Conservation (phyloP, 2,329 filamentous ascomycete genomes). For the Botrytis pseudocinerea region DNA sequence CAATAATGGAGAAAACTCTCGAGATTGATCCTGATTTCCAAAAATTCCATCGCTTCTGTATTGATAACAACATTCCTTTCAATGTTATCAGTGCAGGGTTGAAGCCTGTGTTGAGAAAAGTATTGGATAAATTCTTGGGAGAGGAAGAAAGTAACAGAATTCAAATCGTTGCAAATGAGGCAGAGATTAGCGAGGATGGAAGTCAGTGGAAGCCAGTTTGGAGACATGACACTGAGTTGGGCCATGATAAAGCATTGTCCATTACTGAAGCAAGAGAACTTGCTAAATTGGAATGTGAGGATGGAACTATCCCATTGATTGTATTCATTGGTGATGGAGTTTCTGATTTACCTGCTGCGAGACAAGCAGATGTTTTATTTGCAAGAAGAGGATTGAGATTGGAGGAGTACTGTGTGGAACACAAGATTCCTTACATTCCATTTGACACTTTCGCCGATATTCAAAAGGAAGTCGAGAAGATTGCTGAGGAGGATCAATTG, state of each 20-base stretch:
- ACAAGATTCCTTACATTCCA: constrained; percentile 59
- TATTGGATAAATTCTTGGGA: constrained; percentile 65
- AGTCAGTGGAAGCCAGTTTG: constrained; percentile 65
- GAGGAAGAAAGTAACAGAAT: constrained; percentile 50
- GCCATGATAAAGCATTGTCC: constrained; percentile 67
- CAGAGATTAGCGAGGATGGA: constrained; percentile 58
- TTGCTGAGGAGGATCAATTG: constrained; percentile 59
- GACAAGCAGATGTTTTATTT: constrained; percentile 67
- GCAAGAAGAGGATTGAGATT: constrained; percentile 63
- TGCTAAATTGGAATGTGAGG: constrained; percentile 55
- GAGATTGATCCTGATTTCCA: constrained; percentile 65
- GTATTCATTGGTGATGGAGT: constrained; percentile 71
- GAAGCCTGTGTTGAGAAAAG: constrained; percentile 61
- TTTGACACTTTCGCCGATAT: constrained; percentile 69
- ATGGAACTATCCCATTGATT: constrained; percentile 64
- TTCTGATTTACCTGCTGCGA: constrained; percentile 64
- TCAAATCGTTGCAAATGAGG: constrained; percentile 69
- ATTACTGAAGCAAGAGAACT: constrained; percentile 60
- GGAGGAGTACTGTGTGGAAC: constrained; percentile 65
- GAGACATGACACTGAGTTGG: constrained; percentile 64
- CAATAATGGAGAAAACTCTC: constrained; percentile 60
- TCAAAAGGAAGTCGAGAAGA: constrained; percentile 57
- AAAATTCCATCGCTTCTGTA: constrained; percentile 64
- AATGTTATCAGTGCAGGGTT: constrained; percentile 69
- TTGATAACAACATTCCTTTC: constrained; percentile 63